Conservation (phyloP, 345 rosid species). For the Acer saccharum region DNA sequence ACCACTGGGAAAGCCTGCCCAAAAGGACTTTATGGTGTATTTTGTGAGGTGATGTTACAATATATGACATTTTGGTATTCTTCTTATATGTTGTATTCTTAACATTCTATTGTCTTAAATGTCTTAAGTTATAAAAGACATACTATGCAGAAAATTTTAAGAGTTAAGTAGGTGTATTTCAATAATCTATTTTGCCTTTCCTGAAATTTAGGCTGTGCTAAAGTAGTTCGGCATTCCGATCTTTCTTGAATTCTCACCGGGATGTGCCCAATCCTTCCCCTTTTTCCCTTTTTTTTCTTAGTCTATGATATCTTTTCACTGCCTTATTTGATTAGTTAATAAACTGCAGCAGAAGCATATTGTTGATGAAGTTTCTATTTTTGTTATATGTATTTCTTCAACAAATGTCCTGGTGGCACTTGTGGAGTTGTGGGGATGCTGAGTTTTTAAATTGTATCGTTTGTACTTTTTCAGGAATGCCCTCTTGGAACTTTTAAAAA, state of each 20-base stretch:
- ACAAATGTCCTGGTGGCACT: conserved; percentile 88
- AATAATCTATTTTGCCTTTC: background rate
- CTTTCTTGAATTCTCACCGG: background rate
- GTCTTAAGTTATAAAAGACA: background rate
- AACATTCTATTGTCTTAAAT: background rate
- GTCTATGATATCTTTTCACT: background rate
- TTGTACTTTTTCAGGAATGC: conserved; percentile 72
- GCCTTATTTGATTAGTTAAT: background rate
- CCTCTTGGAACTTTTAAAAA: conserved; percentile 93
- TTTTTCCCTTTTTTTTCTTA: background rate
- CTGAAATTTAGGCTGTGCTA: background rate
- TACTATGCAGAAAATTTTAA: background rate
- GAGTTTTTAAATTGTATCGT: conserved; percentile 27
- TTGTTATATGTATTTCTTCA: conserved; percentile 28
- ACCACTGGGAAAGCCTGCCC: conserved; percentile 95
- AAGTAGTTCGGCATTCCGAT: background rate
- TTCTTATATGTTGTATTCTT: background rate
- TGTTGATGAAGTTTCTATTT: conserved; percentile 4
- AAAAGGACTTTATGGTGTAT: conserved; percentile 83
- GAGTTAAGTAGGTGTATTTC: background rate
- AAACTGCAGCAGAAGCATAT: background rate
- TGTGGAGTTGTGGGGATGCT: conserved; percentile 71
- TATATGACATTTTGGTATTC: background rate
- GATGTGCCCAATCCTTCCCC: background rate
- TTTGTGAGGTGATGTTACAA: conserved; percentile 63